These are phyloP conservation scores for Rosa lucieae DNA, from an alignment of 306 rosid genomes.

Conservation along the genomic window DNA sequence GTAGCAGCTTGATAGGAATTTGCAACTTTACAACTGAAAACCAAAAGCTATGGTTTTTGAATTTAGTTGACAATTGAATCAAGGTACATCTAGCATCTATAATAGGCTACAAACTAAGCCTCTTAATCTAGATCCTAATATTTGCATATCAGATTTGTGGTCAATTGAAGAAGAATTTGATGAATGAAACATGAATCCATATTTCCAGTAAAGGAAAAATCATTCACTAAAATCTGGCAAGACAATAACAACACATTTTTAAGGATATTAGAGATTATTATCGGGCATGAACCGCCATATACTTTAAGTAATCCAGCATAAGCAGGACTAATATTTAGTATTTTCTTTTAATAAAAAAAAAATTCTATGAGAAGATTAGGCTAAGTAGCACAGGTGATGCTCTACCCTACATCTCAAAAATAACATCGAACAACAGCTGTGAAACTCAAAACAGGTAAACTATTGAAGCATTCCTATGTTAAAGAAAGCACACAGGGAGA, in stretches of 20 bases:
- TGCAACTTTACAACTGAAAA: not conserved
- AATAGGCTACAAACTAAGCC: not conserved
- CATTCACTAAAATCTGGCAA: slow-evolving; percentile 7
- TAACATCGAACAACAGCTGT: not conserved
- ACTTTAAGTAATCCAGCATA: not conserved
- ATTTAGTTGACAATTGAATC: not conserved
- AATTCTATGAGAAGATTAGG: not conserved
- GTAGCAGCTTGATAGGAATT: slow-evolving; percentile 4
- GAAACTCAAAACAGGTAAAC: not conserved
- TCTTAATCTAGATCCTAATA: not conserved
- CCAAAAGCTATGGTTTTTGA: not conserved
- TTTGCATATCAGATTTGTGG: not conserved
- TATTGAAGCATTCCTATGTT: not conserved
- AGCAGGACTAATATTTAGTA: not conserved
- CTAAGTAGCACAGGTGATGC: not conserved
- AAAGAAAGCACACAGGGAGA: not conserved
- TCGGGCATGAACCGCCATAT: not conserved
- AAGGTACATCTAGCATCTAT: not conserved
- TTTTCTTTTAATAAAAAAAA: too few relatives aligned
- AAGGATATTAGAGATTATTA: not conserved
- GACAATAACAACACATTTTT: not conserved
- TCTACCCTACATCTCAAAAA: not conserved
- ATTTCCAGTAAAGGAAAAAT: not conserved
- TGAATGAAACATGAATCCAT: not conserved
- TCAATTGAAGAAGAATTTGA: not conserved